Evolutionary conservation across 2,329 filamentous ascomycete genomes (phyloP).

Genomic region (Scedosporium dehoogii): DNA sequence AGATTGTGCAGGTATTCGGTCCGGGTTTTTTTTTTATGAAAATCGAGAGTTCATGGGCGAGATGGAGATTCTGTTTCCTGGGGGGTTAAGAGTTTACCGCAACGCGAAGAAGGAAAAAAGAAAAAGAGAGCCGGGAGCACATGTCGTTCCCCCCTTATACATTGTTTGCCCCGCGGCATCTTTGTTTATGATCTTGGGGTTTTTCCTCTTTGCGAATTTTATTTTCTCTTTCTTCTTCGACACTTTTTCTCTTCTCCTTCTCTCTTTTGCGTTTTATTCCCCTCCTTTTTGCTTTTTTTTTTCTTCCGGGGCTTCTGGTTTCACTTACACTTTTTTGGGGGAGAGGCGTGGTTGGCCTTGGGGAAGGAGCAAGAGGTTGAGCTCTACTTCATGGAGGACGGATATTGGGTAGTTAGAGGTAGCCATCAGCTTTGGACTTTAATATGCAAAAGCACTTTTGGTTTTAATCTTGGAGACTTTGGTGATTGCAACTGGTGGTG

Average conservation of each 20-base stretch:
- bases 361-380: not conserved
- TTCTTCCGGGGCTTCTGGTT: not conserved
- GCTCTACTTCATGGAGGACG: not conserved
- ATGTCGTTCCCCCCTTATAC: not conserved
- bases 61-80: too few relatives aligned
- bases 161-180: slow-evolving; percentile 22
- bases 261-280: slow-evolving; percentile 18
- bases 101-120: not conserved
- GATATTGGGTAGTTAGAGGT: not conserved
- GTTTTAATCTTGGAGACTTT: slow-evolving; percentile 3
- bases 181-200: slow-evolving; percentile 12
- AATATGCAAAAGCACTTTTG: not conserved
- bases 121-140: not conserved
- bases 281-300: slow-evolving; percentile 17
- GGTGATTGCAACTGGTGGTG: not conserved
- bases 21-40: not conserved
- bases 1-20: slow-evolving; percentile 1
- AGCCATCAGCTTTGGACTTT: not conserved
- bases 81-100: not conserved
- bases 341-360: not conserved
- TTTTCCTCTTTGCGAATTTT: slow-evolving; percentile 9
- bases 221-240: slow-evolving; percentile 11
- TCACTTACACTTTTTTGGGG: not conserved
- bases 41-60: too few relatives aligned
- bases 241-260: slow-evolving; percentile 8